A percentile compares a stretch with the other conserved stretches of the same genome.
Conservation (phyloP, 305 asterid species). For the Euphrasia arctica region DNA sequence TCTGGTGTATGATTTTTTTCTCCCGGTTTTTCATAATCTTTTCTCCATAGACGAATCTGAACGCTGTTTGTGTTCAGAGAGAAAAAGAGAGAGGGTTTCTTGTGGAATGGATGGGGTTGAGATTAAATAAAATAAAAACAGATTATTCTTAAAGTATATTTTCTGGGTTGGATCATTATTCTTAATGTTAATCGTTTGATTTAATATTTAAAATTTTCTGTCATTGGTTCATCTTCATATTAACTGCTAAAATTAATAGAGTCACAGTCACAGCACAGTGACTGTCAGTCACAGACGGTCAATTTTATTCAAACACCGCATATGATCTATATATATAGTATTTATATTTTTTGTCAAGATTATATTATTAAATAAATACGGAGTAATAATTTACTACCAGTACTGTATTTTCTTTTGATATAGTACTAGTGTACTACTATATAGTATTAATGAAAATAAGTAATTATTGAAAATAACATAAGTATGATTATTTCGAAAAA, state of each 20-base stretch:
- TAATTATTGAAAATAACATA: no score
- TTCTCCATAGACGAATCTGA: background rate
- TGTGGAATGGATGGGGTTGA: conserved; percentile 13
- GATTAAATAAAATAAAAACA: background rate
- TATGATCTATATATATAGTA: no score
- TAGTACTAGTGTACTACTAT: no score
- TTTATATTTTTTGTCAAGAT: no score
- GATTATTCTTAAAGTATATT: background rate
- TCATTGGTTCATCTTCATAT: conserved; percentile 9
- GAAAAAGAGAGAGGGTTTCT: conserved; percentile 24
- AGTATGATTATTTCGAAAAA: no score
- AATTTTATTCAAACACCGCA: no score
- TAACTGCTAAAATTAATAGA: conserved; percentile 10
- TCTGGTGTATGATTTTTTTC: background rate
- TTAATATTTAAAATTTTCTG: conserved; percentile 6
- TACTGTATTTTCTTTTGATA: no score
- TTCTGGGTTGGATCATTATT: conserved; percentile 17
- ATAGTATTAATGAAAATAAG: no score
- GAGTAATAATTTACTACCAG: no score
- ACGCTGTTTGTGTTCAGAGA: conserved; percentile 11
- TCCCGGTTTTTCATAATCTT: background rate
- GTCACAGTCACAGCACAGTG: background rate
- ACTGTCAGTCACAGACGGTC: no score
- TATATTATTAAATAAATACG: no score
- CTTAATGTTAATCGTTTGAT: conserved; percentile 21